Conservation (phyloP, 2,329 filamentous ascomycete genomes). For the Tolypocladium capitatum region DNA sequence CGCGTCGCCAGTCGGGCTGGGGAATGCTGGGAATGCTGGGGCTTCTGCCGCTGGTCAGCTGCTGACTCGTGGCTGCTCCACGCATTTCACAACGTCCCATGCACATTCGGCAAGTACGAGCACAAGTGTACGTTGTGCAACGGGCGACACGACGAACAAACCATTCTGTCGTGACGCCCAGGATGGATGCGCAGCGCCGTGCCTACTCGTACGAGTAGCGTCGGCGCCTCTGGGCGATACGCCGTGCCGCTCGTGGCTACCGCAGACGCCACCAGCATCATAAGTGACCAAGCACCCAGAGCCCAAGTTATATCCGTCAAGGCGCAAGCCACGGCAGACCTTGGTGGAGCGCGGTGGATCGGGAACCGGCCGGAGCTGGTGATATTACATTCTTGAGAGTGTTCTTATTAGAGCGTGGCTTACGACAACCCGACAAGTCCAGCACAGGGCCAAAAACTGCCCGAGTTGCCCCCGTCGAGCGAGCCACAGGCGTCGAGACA, state of each 20-base stretch:
- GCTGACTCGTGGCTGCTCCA: background rate
- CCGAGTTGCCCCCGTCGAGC: background rate
- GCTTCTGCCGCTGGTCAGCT: background rate
- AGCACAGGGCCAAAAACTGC: background rate
- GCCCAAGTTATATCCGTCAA: background rate
- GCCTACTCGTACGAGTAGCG: background rate
- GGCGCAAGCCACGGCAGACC: background rate
- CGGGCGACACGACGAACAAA: background rate
- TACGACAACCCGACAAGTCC: no score
- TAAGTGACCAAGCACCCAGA: background rate
- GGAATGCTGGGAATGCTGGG: background rate
- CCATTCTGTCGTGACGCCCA: background rate
- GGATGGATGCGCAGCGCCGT: background rate
- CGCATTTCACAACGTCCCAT: background rate
- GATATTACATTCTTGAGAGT: no score
- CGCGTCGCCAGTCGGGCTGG: background rate
- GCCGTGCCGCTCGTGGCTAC: no score
- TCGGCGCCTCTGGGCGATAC: background rate
- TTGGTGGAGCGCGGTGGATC: background rate
- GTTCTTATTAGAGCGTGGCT: no score
- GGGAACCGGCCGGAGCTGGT: background rate
- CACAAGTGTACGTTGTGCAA: background rate
- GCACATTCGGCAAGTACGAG: background rate
- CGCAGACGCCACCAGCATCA: no score
- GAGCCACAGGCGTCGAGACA: background rate